Conservation (phyloP, 768 basidiomycete genomes). For the Fistulinella prunicolor region DNA sequence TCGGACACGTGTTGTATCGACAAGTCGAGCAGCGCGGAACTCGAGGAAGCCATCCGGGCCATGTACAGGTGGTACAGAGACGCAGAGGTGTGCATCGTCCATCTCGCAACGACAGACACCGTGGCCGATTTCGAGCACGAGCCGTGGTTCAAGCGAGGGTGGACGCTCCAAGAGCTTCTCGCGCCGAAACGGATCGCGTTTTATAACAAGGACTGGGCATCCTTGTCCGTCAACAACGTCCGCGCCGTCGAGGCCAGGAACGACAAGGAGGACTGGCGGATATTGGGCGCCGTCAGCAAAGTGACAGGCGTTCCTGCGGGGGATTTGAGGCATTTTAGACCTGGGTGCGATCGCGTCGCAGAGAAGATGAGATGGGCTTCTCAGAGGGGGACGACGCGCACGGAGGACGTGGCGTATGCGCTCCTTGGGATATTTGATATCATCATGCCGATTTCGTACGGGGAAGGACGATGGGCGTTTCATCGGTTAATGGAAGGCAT, state of each 20-base stretch:
- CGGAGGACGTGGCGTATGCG: constrained; percentile 9
- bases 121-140: constrained; percentile 7
- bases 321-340: constrained; percentile 7
- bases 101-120: constrained; percentile 3
- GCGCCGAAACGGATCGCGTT: constrained; percentile 5
- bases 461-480: constrained; percentile 15
- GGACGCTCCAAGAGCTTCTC: constrained; percentile 14
- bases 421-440: constrained; percentile 17
- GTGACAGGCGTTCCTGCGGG: constrained; percentile 4
- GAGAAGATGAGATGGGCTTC: constrained; percentile 18
- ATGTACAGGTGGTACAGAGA: constrained; percentile 13
- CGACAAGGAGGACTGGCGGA: constrained; percentile 7
- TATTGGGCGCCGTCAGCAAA: constrained; percentile 2
- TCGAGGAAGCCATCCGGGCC: constrained; percentile 10
- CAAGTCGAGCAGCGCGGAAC: constrained; percentile 15
- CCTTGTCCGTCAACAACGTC: not conserved
- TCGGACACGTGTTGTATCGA: constrained; percentile 15
- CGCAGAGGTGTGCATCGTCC: constrained; percentile 6
- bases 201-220: constrained; percentile 3
- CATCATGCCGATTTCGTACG: constrained; percentile 15
- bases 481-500: constrained; percentile 9
- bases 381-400: constrained; percentile 8
- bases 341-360: constrained; percentile 5
- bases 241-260: not conserved
- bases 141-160: constrained; percentile 12